These are phyloP conservation scores for Dipteronia dyeriana DNA, from an alignment of 345 rosid species.

Conservation along the genomic window DNA sequence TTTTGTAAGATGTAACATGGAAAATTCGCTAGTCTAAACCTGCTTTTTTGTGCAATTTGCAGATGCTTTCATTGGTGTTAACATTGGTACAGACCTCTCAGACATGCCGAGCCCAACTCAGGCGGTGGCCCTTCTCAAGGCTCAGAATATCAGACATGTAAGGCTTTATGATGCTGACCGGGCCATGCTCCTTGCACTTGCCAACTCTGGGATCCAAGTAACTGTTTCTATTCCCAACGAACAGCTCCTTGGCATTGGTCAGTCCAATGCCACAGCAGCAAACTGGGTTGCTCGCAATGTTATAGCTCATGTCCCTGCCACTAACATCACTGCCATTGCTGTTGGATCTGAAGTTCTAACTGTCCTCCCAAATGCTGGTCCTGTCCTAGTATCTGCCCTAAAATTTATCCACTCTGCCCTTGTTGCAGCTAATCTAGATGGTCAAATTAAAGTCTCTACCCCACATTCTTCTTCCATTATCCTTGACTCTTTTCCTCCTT, in stretches of 20 bases:
- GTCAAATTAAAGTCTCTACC: slow-evolving; percentile 84
- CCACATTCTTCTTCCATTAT: slow-evolving; percentile 88
- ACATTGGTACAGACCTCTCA: slow-evolving; percentile 83
- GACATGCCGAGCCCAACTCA: slow-evolving; percentile 91
- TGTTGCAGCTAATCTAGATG: slow-evolving; percentile 84
- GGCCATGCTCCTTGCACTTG: slow-evolving; percentile 81
- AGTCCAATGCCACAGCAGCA: slow-evolving; percentile 96
- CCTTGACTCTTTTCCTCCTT: slow-evolving; percentile 96
- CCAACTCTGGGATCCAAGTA: slow-evolving; percentile 83
- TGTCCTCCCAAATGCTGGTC: slow-evolving; percentile 69
- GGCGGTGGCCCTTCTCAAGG: slow-evolving; percentile 81
- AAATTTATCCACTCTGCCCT: slow-evolving; percentile 87
- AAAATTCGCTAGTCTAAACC: slow-evolving; percentile 3
- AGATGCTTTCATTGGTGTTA: slow-evolving; percentile 88
- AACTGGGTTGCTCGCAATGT: slow-evolving; percentile 93
- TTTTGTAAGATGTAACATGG: slow-evolving; percentile 7
- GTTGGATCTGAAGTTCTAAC: slow-evolving; percentile 92
- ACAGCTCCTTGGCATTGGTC: slow-evolving; percentile 93
- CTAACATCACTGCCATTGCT: slow-evolving; percentile 87
- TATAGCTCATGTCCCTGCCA: slow-evolving; percentile 80
- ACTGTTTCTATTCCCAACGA: slow-evolving; percentile 93
- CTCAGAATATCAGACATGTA: slow-evolving; percentile 78
- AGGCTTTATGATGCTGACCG: slow-evolving; percentile 86
- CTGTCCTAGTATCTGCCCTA: slow-evolving; percentile 80
- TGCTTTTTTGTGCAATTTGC: slow-evolving; percentile 12